Evolutionary conservation across 495 filamentous ascomycete genomes (phyloP).

Genomic region (Penicillium alfredii): DNA sequence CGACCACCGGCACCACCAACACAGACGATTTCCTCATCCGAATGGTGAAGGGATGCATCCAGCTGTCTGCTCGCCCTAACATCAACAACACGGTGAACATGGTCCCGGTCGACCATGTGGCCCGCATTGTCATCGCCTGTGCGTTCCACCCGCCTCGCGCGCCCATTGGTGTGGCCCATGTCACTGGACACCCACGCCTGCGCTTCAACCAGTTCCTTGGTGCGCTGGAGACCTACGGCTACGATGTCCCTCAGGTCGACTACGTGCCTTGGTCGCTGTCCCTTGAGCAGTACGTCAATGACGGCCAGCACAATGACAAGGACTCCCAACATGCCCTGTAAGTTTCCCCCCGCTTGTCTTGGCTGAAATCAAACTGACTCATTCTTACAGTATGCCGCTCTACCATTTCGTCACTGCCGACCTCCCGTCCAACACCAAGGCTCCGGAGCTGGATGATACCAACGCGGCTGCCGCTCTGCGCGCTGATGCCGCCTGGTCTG

Average conservation of each 20-base stretch:
- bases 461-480: constrained; percentile 62
- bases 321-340: constrained; percentile 61
- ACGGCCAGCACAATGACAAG: constrained; percentile 50
- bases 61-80: constrained; percentile 63
- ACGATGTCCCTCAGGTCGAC: constrained; percentile 59
- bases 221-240: constrained; percentile 70
- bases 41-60: constrained; percentile 83
- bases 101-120: constrained; percentile 83
- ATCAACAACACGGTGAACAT: constrained; percentile 88
- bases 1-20: constrained; percentile 63
- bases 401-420: constrained; percentile 79
- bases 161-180: constrained; percentile 61
- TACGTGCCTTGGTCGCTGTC: constrained; percentile 51
- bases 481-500: constrained; percentile 57
- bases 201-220: constrained; percentile 72
- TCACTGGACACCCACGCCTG: constrained; percentile 75
- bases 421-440: constrained; percentile 69
- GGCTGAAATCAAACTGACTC: constrained; percentile 2
- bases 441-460: constrained; percentile 72
- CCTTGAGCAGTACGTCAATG: constrained; percentile 59
- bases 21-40: constrained; percentile 92
- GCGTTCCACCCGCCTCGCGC: constrained; percentile 53
- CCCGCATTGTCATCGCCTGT: constrained; percentile 67
- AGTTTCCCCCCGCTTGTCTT: constrained; percentile 10
- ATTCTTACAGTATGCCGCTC: constrained; percentile 57